A percentile compares a stretch with the other conserved stretches of the same genome.
These are phyloP conservation scores for Diutina rugosa DNA, from an alignment of 1,139 yeast genomes.

Conservation along the genomic window DNA sequence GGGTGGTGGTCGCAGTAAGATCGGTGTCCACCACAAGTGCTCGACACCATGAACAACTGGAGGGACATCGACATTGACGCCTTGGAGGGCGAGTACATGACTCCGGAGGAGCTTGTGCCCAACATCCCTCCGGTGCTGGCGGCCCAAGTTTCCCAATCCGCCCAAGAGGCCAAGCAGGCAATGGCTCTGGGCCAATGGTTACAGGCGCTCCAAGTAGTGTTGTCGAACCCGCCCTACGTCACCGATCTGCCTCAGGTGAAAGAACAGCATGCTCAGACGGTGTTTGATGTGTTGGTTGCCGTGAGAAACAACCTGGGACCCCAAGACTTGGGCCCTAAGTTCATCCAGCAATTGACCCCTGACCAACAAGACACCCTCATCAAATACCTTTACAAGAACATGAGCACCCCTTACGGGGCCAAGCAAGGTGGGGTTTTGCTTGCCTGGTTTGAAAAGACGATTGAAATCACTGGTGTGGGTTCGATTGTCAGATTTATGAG, in stretches of 20 bases:
- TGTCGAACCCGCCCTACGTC: conserved; percentile 75
- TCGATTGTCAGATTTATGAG: conserved; percentile 77
- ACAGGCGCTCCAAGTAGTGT: conserved; percentile 51
- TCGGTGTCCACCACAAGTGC: background rate
- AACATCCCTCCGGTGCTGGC: conserved; percentile 23
- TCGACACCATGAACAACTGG: conserved; percentile 28
- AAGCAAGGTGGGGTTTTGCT: conserved; percentile 80
- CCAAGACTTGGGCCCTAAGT: conserved; percentile 42
- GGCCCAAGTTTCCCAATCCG: conserved; percentile 41
- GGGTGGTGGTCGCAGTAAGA: background rate
- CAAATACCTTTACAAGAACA: conserved; percentile 77
- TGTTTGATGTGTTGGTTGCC: conserved; percentile 63
- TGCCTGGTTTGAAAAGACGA: conserved; percentile 86
- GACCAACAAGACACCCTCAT: conserved; percentile 70
- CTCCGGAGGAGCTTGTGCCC: conserved; percentile 54
- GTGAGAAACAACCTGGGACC: conserved; percentile 44
- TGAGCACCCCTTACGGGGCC: conserved; percentile 66
- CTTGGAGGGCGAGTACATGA: conserved; percentile 62
- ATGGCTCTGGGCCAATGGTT: conserved; percentile 62
- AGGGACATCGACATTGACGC: conserved; percentile 91
- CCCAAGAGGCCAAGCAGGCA: conserved; percentile 46
- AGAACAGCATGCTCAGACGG: conserved; percentile 36
- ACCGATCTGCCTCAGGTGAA: conserved; percentile 43
- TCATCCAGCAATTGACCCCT: conserved; percentile 44
- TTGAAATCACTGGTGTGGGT: conserved; percentile 76